Evolutionary conservation across 192 early-diverging fungal species (phyloP), one percentile per base, ranked within the genome.

Genomic region (Geranomyces variabilis): DNA sequence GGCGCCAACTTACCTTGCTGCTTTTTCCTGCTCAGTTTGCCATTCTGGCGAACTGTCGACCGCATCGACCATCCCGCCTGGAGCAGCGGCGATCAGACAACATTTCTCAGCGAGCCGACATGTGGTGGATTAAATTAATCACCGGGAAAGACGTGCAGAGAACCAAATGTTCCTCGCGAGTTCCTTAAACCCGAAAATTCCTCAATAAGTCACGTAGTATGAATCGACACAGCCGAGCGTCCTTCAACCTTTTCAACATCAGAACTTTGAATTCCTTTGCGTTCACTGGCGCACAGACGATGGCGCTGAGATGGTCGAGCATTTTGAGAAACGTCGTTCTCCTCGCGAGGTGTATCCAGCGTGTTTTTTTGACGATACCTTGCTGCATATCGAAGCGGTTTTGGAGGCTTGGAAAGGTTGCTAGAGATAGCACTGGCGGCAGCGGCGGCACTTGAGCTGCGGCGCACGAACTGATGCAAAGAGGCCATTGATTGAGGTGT

Each of bases 111-210:
- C 33, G 8, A 29, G 51, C 14, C 17, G 17, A 58, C 17, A 7
- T 41, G 31, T 15, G 21, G 68, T 45, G 10, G 60, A 62, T 22
- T 19, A 12, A 36, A 19, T 13, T 62, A n/a, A 30, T 21, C 1
- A 70, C 81, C 81, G 4, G 81, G 81, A 66, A 65, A 83, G 17
- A 78, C 81, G 51, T 73, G 75, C 6, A 79, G 60, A 15, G 47
- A 58, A 13, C 76, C 78, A 68, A 77, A 83, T 5, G 71, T 41
- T 33, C 81, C 81, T 8, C 67, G 26, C 12, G 71, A 58, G 30
- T 71, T 77, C 56, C 76, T 77, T 0, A 19, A 15, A 8, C 4
- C 6, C 51, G n/a, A 6, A 26, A 6, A 29, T 24, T 12, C 46
- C 22, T 13, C 12, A 41, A 7, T 41, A 7, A 41, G 36, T 41